Evolutionary conservation across 257 asterid species (phyloP).

Genomic region (Cordia subcordata): DNA sequence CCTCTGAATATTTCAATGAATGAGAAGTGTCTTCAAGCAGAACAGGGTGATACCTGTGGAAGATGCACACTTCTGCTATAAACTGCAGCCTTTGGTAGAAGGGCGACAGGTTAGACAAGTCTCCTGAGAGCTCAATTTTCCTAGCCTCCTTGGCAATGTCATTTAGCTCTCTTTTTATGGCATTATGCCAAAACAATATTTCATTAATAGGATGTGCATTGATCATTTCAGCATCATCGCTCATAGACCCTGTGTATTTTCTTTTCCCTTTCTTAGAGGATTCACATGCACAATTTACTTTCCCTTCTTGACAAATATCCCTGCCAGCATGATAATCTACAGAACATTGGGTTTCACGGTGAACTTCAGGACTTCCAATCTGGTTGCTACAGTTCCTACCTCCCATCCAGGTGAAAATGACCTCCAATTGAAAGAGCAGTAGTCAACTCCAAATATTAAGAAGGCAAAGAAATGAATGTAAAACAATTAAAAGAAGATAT

Average conservation of each 20-base stretch:
- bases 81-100: constrained; percentile 38
- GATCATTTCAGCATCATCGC: constrained; percentile 20
- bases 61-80: constrained; percentile 45
- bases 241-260: constrained; percentile 14
- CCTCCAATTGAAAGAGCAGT: constrained; percentile 24
- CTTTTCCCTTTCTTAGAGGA: constrained; percentile 31
- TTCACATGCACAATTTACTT: constrained; percentile 19
- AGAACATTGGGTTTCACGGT: constrained; percentile 12
- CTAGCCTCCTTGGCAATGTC: constrained; percentile 34
- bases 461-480: background rate
- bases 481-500: constrained; percentile 3
- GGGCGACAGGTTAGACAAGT: constrained; percentile 33
- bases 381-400: constrained; percentile 8
- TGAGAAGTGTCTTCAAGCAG: background rate
- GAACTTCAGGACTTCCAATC: constrained; percentile 13
- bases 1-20: too few relatives aligned
- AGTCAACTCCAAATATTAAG: constrained; percentile 9
- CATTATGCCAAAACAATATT: constrained; percentile 43
- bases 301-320: constrained; percentile 7
- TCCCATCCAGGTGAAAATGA: constrained; percentile 42
- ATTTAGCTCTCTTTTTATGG: constrained; percentile 34
- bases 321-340: constrained; percentile 13
- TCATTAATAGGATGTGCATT: constrained; percentile 34
- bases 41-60: constrained; percentile 34
- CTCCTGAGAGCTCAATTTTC: constrained; percentile 34